phyloP scores from a whole-genome alignment of 2,329 filamentous ascomycete species.

The Epichloe sylvatica region DNA sequence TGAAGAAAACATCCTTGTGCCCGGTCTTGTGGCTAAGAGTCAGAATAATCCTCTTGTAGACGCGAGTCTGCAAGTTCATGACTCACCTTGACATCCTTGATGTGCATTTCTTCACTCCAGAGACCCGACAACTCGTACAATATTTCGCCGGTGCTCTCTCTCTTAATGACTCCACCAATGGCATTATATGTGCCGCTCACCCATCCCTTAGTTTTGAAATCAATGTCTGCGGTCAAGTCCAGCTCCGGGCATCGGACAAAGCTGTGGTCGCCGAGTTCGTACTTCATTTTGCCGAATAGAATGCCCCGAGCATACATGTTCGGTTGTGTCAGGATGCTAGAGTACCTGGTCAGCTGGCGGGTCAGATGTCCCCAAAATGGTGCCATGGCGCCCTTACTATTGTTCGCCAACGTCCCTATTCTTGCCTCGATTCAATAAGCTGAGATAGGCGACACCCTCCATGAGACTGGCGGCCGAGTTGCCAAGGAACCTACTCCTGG shows the following conservation, averaged over 20 bases:
- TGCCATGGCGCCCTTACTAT: constrained; percentile 53
- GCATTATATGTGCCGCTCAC: constrained; percentile 93
- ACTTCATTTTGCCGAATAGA: constrained; percentile 98
- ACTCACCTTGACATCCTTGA: constrained; percentile 66
- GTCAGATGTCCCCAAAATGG: neutral
- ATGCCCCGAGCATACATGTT: constrained; percentile 99
- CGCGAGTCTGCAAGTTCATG: neutral
- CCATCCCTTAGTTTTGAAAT: constrained; percentile 98
- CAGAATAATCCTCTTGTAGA: neutral
- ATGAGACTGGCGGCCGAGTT: constrained; percentile 97
- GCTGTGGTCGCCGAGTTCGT: constrained; percentile 93
- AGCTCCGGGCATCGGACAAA: constrained; percentile 83
- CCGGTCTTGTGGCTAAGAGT: constrained; percentile 50
- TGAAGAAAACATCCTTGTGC: constrained; percentile 79
- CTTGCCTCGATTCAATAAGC: constrained; percentile 63
- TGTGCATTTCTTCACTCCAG: constrained; percentile 91
- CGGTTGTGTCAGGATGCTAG: constrained; percentile 79
- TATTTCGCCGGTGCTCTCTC: constrained; percentile 70
- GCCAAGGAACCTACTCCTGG: constrained; percentile 84
- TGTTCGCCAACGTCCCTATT: constrained; percentile 56
- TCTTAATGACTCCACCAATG: constrained; percentile 82
- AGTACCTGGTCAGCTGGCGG: constrained; percentile 2
- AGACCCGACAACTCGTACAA: constrained; percentile 85
- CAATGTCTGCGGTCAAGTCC: constrained; percentile 75
- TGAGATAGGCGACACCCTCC: constrained; percentile 86